These are phyloP conservation scores for Flaveria linearis DNA, from an alignment of 129 eudicot species.

Conservation along the genomic window DNA sequence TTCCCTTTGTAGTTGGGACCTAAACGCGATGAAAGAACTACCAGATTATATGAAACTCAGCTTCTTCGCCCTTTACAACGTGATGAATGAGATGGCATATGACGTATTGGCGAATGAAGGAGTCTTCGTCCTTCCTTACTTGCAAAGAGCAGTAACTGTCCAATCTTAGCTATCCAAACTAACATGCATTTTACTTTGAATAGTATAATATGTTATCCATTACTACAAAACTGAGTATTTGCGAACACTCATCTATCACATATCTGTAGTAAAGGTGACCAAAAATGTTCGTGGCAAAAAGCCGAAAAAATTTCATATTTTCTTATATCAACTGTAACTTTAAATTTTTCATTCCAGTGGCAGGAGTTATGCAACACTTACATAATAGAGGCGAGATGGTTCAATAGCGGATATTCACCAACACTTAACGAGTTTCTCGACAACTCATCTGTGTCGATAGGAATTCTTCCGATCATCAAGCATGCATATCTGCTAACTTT, in stretches of 20 bases:
- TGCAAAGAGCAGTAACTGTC: slow-evolving; percentile 30
- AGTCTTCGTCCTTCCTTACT: slow-evolving; percentile 30
- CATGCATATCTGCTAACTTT: slow-evolving; percentile 28
- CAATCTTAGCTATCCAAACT: too few species aligned
- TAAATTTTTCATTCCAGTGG: slow-evolving; percentile 32
- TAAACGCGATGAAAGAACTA: slow-evolving; percentile 33
- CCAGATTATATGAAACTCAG: slow-evolving; percentile 55
- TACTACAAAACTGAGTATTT: too few species aligned
- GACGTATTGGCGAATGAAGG: slow-evolving; percentile 36
- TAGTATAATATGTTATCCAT: too few species aligned
- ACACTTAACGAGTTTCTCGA: slow-evolving; percentile 44
- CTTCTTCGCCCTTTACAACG: slow-evolving; percentile 45
- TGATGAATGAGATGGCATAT: slow-evolving; percentile 44
- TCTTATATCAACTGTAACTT: not conserved
- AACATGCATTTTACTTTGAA: too few species aligned
- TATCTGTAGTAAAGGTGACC: too few species aligned
- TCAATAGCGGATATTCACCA: slow-evolving; percentile 43
- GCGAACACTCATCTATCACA: too few species aligned
- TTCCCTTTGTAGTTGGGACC: slow-evolving; percentile 46
- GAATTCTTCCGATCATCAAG: slow-evolving; percentile 27
- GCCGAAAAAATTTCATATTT: too few species aligned
- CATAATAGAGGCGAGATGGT: slow-evolving; percentile 44
- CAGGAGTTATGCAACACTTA: slow-evolving; percentile 36
- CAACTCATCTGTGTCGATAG: slow-evolving; percentile 46
- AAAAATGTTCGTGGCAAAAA: too few species aligned